Evolutionary conservation across 2,329 filamentous ascomycete species (phyloP).

Genomic region (Trichoderma aggressivum): DNA sequence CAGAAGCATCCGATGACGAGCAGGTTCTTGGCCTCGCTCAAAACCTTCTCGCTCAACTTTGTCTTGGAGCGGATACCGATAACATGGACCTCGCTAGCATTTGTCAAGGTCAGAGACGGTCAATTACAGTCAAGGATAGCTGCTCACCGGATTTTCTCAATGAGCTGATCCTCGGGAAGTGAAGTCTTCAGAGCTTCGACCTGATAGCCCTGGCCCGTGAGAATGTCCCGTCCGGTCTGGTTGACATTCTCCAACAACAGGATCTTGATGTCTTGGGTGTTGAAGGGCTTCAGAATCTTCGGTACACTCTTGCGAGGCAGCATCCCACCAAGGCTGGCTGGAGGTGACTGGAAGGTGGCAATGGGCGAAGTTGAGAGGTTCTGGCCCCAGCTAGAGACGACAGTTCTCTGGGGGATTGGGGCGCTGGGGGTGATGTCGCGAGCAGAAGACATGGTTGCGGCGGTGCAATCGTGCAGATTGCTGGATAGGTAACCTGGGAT

Average conservation of each 20-base stretch:
- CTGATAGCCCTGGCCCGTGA: conserved; percentile 86
- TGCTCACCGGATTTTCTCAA: conserved; percentile 86
- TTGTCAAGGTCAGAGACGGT: background rate
- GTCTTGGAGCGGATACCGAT: conserved; percentile 98
- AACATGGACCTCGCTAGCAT: conserved; percentile 82
- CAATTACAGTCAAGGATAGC: background rate
- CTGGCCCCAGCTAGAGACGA: conserved; percentile 55
- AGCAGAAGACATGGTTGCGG: conserved; percentile 39
- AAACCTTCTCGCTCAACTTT: conserved; percentile 80
- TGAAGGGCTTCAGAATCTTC: conserved; percentile 92
- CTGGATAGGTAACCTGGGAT: background rate
- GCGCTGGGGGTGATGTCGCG: conserved; percentile 46
- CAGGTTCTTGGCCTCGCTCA: conserved; percentile 87
- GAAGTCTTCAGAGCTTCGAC: conserved; percentile 89
- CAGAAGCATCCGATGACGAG: conserved; percentile 98
- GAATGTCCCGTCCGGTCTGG: conserved; percentile 77
- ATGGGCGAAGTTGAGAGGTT: conserved; percentile 70
- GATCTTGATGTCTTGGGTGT: conserved; percentile 94
- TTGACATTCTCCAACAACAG: conserved; percentile 95
- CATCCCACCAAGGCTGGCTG: conserved; percentile 57
- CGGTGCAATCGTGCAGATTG: background rate
- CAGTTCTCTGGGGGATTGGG: conserved; percentile 36
- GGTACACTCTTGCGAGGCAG: conserved; percentile 37
- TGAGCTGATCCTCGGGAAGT: conserved; percentile 85
- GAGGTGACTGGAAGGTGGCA: conserved; percentile 70